phyloP scores from a whole-genome alignment of 768 basidiomycete species.

The Leucocoprinus leucothites region DNA sequence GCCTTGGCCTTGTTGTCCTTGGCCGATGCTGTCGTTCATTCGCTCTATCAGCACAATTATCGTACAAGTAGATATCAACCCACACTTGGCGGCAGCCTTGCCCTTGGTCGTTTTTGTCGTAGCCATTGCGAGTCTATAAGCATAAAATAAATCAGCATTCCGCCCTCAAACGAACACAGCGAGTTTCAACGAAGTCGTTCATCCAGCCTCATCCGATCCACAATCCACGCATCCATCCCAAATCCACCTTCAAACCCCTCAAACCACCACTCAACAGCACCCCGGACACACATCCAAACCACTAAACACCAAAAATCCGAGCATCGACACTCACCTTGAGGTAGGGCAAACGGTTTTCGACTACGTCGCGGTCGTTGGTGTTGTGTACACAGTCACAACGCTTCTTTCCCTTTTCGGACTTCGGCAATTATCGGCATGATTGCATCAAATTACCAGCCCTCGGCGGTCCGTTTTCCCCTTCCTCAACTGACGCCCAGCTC shows the following conservation, averaged over 20 bases:
- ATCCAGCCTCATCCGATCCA: constrained; percentile 18
- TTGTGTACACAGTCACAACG: background rate
- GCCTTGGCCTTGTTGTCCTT: constrained; percentile 79
- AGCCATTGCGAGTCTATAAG: constrained; percentile 53
- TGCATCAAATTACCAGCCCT: background rate
- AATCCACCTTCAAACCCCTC: constrained; percentile 5
- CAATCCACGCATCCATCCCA: constrained; percentile 20
- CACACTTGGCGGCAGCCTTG: constrained; percentile 51
- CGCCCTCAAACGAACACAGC: constrained; percentile 10
- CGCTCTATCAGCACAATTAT: constrained; percentile 3
- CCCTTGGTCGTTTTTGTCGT: constrained; percentile 66
- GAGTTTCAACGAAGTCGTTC: background rate
- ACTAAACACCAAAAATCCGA: constrained; percentile 5
- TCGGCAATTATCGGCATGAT: constrained; percentile 14
- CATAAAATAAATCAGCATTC: background rate
- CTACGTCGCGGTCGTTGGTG: background rate
- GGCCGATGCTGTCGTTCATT: constrained; percentile 31
- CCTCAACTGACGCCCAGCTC: too few relatives aligned
- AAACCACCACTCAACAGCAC: constrained; percentile 7
- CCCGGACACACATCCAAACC: background rate
- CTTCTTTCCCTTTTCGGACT: constrained; percentile 11
- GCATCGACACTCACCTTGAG: constrained; percentile 23
- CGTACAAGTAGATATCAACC: constrained; percentile 18
- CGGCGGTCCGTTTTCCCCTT: too few relatives aligned
- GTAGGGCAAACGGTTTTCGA: background rate